Percentiles rank a stretch among this genome's conserved stretches.
phyloP scores from a whole-genome alignment of 352 stramenopile species.

The Detonula confervacea region DNA sequence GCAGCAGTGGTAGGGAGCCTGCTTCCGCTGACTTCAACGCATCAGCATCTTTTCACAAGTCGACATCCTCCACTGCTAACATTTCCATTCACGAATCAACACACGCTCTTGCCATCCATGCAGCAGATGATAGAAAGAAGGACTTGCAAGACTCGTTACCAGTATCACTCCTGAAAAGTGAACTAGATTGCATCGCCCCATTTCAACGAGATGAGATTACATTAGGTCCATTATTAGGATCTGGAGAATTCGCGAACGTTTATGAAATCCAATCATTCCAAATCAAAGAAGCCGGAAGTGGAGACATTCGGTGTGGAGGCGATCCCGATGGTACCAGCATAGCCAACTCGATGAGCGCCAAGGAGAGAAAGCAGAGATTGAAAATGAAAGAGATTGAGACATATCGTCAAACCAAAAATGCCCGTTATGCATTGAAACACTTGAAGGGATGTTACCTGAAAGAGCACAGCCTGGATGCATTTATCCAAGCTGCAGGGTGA shows the following conservation, averaged over 20 bases:
- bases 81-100: neutral
- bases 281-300: neutral
- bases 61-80: neutral
- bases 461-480: conserved; percentile 24
- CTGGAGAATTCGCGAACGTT: neutral
- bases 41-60: neutral
- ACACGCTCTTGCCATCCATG: neutral
- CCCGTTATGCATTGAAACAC: conserved; percentile 67
- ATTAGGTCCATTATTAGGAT: neutral
- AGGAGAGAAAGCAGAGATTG: neutral
- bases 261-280: neutral
- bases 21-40: too few relatives aligned
- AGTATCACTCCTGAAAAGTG: neutral
- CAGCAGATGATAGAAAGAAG: neutral
- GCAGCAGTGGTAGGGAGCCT: too few relatives aligned
- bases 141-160: neutral
- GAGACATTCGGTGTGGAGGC: neutral
- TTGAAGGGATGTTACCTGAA: conserved; percentile 29
- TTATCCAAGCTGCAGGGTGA: conserved; percentile 40
- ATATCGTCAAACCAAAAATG: conserved; percentile 27
- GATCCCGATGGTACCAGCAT: too few relatives aligned
- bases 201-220: neutral
- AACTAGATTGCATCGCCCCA: conserved; percentile 1
- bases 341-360: neutral
- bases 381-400: conserved; percentile 26